Conservation (phyloP, 805 yeast genomes). For the Candida peoriensis region DNA sequence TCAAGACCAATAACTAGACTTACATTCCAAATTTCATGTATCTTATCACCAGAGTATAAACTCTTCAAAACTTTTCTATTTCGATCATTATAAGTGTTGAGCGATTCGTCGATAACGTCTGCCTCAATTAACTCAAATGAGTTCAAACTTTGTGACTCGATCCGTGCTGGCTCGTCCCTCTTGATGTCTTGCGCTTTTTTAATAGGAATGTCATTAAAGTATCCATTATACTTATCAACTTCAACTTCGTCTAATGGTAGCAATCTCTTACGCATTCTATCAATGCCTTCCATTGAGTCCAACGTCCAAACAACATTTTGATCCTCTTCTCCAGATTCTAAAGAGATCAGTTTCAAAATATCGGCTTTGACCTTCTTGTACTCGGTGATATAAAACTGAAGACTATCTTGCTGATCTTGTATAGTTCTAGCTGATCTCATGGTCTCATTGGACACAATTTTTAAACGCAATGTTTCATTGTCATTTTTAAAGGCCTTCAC, state of each 20-base stretch:
- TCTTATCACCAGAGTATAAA: slow-evolving; percentile 63
- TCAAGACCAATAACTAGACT: slow-evolving; percentile 74
- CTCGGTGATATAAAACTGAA: slow-evolving; percentile 39
- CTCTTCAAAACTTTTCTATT: slow-evolving; percentile 71
- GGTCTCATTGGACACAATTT: slow-evolving; percentile 34
- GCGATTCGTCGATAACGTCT: slow-evolving; percentile 28
- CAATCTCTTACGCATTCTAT: slow-evolving; percentile 60
- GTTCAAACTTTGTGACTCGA: slow-evolving; percentile 22
- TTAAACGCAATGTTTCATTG: slow-evolving; percentile 17
- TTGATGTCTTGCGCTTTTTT: slow-evolving; percentile 13
- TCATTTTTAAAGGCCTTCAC: slow-evolving; percentile 13
- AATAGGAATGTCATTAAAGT: slow-evolving; percentile 37
- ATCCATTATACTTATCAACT: slow-evolving; percentile 38
- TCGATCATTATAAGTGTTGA: slow-evolving; percentile 49
- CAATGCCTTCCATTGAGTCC: slow-evolving; percentile 66
- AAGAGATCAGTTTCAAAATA: slow-evolving; percentile 29
- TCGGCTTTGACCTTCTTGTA: slow-evolving; percentile 46
- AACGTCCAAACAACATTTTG: slow-evolving; percentile 37
- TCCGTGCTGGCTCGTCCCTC: slow-evolving; percentile 11
- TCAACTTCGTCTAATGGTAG: slow-evolving; percentile 47
- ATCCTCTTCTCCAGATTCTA: slow-evolving; percentile 16
- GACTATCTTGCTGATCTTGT: slow-evolving; percentile 65
- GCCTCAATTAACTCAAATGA: slow-evolving; percentile 43
- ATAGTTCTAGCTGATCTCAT: slow-evolving; percentile 45
- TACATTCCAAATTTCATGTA: slow-evolving; percentile 69